A percentile compares a stretch with the other conserved stretches of the same genome.
phyloP scores from a whole-genome alignment of 345 rosid genomes.

The Camelina neglecta region DNA sequence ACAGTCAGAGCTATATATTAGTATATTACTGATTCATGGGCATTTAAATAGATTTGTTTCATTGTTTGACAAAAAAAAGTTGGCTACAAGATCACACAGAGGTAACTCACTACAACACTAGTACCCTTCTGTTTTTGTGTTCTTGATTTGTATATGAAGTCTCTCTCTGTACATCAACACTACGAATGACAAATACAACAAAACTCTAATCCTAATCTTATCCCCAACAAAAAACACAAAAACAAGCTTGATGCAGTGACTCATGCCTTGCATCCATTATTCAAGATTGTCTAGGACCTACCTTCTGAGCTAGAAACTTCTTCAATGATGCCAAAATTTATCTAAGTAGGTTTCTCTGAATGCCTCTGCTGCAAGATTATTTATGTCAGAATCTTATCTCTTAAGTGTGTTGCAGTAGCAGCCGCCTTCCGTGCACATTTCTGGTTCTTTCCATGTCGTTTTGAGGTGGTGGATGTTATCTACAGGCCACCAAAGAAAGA shows the following conservation, averaged over 20 bases:
- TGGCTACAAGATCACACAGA: slow-evolving; percentile 33
- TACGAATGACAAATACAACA: slow-evolving; percentile 28
- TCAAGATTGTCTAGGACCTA: slow-evolving; percentile 21
- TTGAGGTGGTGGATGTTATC: slow-evolving; percentile 35
- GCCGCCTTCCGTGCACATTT: not conserved
- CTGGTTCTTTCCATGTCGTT: slow-evolving; percentile 11
- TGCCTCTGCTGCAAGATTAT: slow-evolving; percentile 32
- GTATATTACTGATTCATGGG: not conserved
- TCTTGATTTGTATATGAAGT: slow-evolving; percentile 36
- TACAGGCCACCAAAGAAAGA: slow-evolving; percentile 42
- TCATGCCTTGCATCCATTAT: slow-evolving; percentile 21
- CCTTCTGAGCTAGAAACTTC: slow-evolving; percentile 20
- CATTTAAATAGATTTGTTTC: not conserved
- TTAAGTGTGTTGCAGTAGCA: slow-evolving; percentile 14
- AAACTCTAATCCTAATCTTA: slow-evolving; percentile 36
- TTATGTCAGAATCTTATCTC: slow-evolving; percentile 20
- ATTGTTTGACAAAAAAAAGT: not conserved
- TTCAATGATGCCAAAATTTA: not conserved
- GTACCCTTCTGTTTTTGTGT: slow-evolving; percentile 16
- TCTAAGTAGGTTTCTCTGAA: slow-evolving; percentile 3
- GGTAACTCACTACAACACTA: slow-evolving; percentile 16
- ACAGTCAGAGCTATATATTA: too few relatives aligned
- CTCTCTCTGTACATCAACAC: slow-evolving; percentile 34
- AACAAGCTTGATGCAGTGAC: slow-evolving; percentile 16
- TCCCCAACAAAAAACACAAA: not conserved